Evolutionary conservation across 2,329 filamentous ascomycete genomes (phyloP).

Genomic region (Blastomyces gilchristii): DNA sequence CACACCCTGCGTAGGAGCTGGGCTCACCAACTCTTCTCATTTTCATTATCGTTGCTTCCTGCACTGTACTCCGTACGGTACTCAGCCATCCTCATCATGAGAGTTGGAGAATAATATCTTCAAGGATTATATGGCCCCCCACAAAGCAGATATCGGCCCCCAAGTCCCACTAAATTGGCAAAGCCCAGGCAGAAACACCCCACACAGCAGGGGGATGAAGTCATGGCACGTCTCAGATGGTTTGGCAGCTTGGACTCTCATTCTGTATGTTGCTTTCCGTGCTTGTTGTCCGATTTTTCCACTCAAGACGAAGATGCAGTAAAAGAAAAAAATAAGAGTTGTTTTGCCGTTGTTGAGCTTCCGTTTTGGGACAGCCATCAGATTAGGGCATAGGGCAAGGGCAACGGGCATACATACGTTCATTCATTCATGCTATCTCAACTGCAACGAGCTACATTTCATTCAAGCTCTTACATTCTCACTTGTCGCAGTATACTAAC

Average conservation of each 20-base stretch:
- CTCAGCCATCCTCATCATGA: neutral
- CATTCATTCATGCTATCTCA: neutral
- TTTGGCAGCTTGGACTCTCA: neutral
- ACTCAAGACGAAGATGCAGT: no score
- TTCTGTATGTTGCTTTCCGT: neutral
- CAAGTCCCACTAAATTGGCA: neutral
- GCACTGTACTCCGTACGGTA: neutral
- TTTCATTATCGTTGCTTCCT: neutral
- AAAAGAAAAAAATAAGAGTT: neutral
- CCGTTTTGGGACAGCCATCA: neutral
- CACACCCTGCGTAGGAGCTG: no score
- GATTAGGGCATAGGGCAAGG: constrained; percentile 6
- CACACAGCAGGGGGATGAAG: neutral
- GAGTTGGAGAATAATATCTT: neutral
- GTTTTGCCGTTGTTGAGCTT: neutral
- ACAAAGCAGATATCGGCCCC: neutral
- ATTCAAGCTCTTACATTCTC: neutral
- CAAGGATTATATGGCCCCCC: neutral
- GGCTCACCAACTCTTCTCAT: neutral
- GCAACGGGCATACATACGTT: neutral
- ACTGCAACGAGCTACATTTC: neutral
- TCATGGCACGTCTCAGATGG: neutral
- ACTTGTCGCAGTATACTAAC: neutral
- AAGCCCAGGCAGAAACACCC: neutral
- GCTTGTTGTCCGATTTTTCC: neutral